These are phyloP conservation scores for Leishmania mexicana DNA, from an alignment of 208 protist genomes.

Conservation along the genomic window DNA sequence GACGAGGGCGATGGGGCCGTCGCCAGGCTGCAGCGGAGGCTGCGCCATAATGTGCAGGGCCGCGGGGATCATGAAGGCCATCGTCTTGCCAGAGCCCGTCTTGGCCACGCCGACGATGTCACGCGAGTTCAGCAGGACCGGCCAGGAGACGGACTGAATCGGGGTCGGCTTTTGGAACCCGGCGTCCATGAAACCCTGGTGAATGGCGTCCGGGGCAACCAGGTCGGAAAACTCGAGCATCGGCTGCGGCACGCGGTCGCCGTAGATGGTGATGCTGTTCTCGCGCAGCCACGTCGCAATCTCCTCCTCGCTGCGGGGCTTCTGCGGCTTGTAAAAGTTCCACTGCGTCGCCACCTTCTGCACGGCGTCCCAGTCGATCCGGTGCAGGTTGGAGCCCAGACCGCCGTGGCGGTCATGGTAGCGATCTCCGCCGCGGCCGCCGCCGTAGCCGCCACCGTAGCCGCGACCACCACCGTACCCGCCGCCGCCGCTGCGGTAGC, in stretches of 20 bases:
- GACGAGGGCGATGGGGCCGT: slow-evolving; percentile 89
- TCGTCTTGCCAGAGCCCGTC: slow-evolving; percentile 93
- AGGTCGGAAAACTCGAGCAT: slow-evolving; percentile 86
- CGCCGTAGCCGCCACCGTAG: slow-evolving; percentile 9
- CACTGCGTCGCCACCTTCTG: slow-evolving; percentile 76
- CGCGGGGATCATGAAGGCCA: slow-evolving; percentile 92
- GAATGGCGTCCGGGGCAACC: slow-evolving; percentile 74
- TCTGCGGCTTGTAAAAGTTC: slow-evolving; percentile 88
- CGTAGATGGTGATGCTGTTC: slow-evolving; percentile 84
- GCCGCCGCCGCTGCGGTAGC: slow-evolving; percentile 5
- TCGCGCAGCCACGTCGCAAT: slow-evolving; percentile 73
- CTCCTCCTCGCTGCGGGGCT: slow-evolving; percentile 70
- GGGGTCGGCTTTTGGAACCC: slow-evolving; percentile 78
- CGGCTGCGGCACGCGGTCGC: slow-evolving; percentile 82
- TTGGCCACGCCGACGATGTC: slow-evolving; percentile 91
- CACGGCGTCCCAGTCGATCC: slow-evolving; percentile 72
- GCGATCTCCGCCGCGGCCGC: slow-evolving; percentile 8
- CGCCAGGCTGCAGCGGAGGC: slow-evolving; percentile 77
- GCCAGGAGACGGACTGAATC: slow-evolving; percentile 93
- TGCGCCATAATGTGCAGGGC: slow-evolving; percentile 92
- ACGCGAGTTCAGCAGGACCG: slow-evolving; percentile 82
- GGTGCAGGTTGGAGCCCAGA: slow-evolving; percentile 65
- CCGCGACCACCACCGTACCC: slow-evolving; percentile 22
- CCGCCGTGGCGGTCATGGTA: slow-evolving; percentile 40
- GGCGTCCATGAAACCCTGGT: slow-evolving; percentile 82